Evolutionary conservation across 371 early-diverging fungal species (phyloP).

Genomic region (Mortierella sp.): DNA sequence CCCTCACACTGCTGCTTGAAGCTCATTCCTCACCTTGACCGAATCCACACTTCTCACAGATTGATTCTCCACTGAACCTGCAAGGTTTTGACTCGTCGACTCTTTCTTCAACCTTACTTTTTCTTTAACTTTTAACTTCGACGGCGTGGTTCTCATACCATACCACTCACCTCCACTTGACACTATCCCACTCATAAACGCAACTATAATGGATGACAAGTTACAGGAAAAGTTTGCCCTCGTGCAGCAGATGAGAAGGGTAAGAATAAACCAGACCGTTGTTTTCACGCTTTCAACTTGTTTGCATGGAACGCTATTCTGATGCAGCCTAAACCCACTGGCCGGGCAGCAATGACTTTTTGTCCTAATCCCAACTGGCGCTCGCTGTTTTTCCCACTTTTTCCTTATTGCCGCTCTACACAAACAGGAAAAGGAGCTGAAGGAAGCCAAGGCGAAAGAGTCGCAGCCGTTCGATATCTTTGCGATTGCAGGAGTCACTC

Average conservation of each 20-base stretch:
- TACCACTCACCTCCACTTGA: neutral
- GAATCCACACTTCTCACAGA: neutral
- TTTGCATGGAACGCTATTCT: neutral
- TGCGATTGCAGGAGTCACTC: slow-evolving; percentile 47
- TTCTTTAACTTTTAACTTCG: too few species aligned
- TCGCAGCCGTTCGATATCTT: slow-evolving; percentile 56
- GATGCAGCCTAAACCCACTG: neutral
- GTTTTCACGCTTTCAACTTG: neutral
- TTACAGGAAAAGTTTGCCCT: slow-evolving; percentile 56
- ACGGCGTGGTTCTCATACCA: neutral
- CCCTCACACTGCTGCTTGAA: neutral
- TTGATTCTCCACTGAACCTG: neutral
- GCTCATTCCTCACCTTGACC: neutral
- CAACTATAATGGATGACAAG: slow-evolving; percentile 39
- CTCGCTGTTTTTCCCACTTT: neutral
- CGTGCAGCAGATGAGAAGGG: slow-evolving; percentile 56
- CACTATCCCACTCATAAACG: neutral
- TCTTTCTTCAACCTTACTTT: neutral
- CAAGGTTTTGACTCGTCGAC: neutral
- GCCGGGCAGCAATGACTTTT: neutral
- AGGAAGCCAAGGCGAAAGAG: slow-evolving; percentile 46
- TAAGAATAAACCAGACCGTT: slow-evolving; percentile 7
- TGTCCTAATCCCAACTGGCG: neutral
- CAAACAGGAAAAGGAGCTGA: slow-evolving; percentile 54
- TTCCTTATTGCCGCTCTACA: too few species aligned